Percentiles rank a stretch among this genome's conserved stretches.
phyloP scores from a whole-genome alignment of 768 basidiomycete genomes.

The Artomyces pyxidatus region DNA sequence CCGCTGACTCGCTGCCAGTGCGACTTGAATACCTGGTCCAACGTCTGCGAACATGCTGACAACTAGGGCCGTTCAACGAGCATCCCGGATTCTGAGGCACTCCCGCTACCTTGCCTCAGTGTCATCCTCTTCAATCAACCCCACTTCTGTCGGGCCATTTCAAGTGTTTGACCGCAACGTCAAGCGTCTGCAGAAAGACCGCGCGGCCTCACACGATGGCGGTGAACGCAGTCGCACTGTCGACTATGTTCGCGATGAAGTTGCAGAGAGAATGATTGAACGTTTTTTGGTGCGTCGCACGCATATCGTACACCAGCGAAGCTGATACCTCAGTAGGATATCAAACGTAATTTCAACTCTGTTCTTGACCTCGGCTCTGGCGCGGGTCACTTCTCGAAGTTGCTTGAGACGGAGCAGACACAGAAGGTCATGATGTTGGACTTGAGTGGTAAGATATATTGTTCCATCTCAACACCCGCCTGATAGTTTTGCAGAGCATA shows the following conservation, averaged over 20 bases:
- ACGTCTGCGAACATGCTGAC: too few species aligned
- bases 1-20: too few species aligned
- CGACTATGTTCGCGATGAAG: conserved; percentile 88
- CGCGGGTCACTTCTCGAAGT: conserved; percentile 84
- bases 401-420: conserved; percentile 61
- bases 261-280: conserved; percentile 87
- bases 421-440: conserved; percentile 81
- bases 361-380: conserved; percentile 88
- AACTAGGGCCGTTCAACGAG: too few species aligned
- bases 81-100: too few species aligned
- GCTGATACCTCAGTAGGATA: conserved; percentile 62
- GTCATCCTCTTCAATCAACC: conserved; percentile 23
- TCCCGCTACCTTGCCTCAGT: conserved; percentile 9
- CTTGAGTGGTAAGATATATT: conserved; percentile 51
- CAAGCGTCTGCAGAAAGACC: conserved; percentile 73
- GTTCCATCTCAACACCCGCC: conserved; percentile 1
- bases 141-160: conserved; percentile 53
- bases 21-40: too few species aligned
- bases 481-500: conserved; percentile 39
- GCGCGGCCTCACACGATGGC: conserved; percentile 50
- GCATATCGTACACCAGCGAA: conserved; percentile 2
- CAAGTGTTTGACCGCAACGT: conserved; percentile 80
- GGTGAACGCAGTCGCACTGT: conserved; percentile 64
- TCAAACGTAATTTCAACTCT: conserved; percentile 72
- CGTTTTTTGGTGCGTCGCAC: conserved; percentile 59